Percentiles rank a stretch among this genome's conserved stretches.
Conservation (phyloP, 2,329 filamentous ascomycete species). For the Didymella arachidicola region DNA sequence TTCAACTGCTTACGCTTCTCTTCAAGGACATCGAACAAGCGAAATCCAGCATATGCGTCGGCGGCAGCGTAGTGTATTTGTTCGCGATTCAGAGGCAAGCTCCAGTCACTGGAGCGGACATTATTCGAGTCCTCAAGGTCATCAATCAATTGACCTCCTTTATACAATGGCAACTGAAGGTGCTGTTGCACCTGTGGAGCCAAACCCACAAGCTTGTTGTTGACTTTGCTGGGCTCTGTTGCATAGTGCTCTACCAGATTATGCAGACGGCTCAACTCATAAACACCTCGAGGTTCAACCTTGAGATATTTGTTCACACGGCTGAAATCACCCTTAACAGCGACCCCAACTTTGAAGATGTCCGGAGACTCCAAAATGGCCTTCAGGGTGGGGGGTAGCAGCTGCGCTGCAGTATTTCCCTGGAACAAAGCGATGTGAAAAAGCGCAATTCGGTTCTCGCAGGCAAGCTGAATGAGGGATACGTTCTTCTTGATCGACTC, state of each 20-base stretch:
- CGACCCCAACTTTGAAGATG: conserved; percentile 79
- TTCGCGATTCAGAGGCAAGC: conserved; percentile 62
- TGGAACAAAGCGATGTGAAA: conserved; percentile 73
- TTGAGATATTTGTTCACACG: conserved; percentile 68
- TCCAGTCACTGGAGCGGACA: conserved; percentile 81
- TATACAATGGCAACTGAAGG: conserved; percentile 77
- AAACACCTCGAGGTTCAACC: conserved; percentile 70
- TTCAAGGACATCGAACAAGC: conserved; percentile 77
- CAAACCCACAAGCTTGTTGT: conserved; percentile 67
- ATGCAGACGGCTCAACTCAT: conserved; percentile 85
- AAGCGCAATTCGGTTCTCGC: conserved; percentile 76
- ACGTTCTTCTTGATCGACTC: conserved; percentile 78
- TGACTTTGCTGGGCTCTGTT: conserved; percentile 66
- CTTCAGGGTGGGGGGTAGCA: conserved; percentile 74
- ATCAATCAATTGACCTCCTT: conserved; percentile 64
- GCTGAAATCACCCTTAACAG: conserved; percentile 69
- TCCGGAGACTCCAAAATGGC: conserved; percentile 73
- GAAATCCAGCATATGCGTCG: conserved; percentile 83
- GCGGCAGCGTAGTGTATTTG: conserved; percentile 80
- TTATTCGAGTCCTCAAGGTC: conserved; percentile 28
- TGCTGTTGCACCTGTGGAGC: conserved; percentile 74
- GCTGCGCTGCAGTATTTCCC: conserved; percentile 55
- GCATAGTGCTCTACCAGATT: conserved; percentile 66
- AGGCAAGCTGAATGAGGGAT: conserved; percentile 84
- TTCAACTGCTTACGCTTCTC: conserved; percentile 69